phyloP scores from a whole-genome alignment of 2,329 filamentous ascomycete species.

The Aspergillus intermedius region DNA sequence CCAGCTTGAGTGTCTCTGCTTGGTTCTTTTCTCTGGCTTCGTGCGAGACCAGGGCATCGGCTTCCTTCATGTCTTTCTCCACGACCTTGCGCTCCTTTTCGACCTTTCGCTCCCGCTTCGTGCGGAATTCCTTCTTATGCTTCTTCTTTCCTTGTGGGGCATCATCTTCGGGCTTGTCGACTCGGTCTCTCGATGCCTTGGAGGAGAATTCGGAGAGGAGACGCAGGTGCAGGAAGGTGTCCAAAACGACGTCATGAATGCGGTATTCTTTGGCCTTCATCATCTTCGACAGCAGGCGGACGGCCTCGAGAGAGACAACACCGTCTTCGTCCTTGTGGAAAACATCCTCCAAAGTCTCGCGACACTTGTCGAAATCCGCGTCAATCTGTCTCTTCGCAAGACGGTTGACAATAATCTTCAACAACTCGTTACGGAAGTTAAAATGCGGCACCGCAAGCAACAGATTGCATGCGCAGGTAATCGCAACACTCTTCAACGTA shows the following conservation, averaged over 20 bases:
- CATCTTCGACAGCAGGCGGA: conserved; percentile 83
- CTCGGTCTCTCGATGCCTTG: conserved; percentile 71
- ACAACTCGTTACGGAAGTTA: conserved; percentile 83
- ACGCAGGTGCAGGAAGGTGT: conserved; percentile 84
- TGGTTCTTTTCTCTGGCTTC: conserved; percentile 93
- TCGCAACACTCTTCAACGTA: conserved; percentile 64
- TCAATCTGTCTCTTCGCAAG: conserved; percentile 67
- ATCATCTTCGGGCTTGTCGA: conserved; percentile 56
- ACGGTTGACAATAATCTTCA: conserved; percentile 81
- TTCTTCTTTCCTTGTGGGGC: conserved; percentile 53
- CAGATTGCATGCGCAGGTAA: conserved; percentile 77
- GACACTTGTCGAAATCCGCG: conserved; percentile 68
- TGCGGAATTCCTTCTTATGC: conserved; percentile 76
- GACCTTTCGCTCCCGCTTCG: conserved; percentile 77
- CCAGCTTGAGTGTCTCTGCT: conserved; percentile 88
- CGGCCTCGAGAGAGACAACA: conserved; percentile 76
- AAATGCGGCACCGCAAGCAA: conserved; percentile 84
- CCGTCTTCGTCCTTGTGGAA: conserved; percentile 88
- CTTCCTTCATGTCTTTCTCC: conserved; percentile 88
- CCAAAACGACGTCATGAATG: conserved; percentile 77
- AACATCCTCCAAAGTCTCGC: conserved; percentile 69
- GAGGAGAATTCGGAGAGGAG: conserved; percentile 80
- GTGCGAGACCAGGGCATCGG: conserved; percentile 82
- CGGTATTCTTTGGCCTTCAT: conserved; percentile 81
- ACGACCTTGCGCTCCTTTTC: conserved; percentile 79